Evolutionary conservation across 2,329 filamentous ascomycete genomes (phyloP), one percentile per base, ranked within the genome.

Genomic region (Calycina marina): DNA sequence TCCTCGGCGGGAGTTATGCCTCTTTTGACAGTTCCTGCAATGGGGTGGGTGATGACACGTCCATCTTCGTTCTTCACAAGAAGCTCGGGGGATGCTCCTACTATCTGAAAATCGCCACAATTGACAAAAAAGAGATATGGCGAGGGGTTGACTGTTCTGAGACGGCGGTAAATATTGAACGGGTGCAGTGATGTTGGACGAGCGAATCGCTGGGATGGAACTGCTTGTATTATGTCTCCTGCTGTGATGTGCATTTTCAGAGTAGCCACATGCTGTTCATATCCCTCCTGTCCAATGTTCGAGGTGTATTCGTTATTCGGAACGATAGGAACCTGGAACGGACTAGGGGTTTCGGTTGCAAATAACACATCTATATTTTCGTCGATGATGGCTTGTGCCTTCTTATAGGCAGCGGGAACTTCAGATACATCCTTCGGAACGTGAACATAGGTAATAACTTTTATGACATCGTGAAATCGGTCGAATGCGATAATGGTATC

Each of bases 101-200:
- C 79, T 44, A 98, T 86, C 54, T 94, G 82, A 59, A 98, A 96
- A 50, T 83, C 79, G 38, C 71, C 69, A 59, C 88, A 96, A 55
- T 90, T 76, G 40, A 98, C 72, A 59, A 86, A 98, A 65, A 98
- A 98, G 20, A 98, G 73, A 58, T 98, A 98, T 0, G 90, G 90
- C 6, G 85, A 93, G 0, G 90, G 90, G 54, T 98, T 98, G 50
- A 96, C 82, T n/a, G 84, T 93, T 40, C 90, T 82, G 22, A 98
- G 69, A 54, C 93, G 84, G 34, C 88, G 76, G 65, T 96, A 98
- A 49, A 98, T 82, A 63, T 96, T 98, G 67, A 96, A 98, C 0
- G 90, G 88, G 56, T 98, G 90, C 26, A 98, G 65, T 35, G 72
- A 75, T 3, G 90, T 98, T 10, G 86, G 86, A 16, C 88, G 72